Base-by-base conservation (phyloP, 768 basidiomycete species). In the Naganishia randhawae region DNA sequence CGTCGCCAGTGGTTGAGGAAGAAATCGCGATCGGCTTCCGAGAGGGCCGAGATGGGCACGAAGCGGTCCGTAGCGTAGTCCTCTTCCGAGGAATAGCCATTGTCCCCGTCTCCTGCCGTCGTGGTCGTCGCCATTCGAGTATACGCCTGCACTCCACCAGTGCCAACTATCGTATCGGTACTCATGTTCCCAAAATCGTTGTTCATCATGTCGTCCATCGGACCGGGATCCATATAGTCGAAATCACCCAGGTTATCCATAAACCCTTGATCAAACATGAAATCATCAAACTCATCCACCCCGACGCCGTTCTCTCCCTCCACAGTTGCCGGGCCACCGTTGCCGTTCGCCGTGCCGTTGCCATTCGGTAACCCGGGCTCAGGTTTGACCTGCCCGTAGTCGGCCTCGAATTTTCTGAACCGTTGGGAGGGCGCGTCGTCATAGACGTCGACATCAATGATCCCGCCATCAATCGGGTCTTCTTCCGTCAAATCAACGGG, bases 1-100 rank as follows among this genome's bases (percentile, higher is more conserved):
- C 57, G 57, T 61, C 57, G 37, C 57, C 57, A 61, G 25, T 61
- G 57, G 39, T 61, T 61, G 57, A 61, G 57, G 39, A 61, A 61
- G 14, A 61, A 61, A 27, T 61, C 57, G n/a, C 37, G 22, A 13
- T 61, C 57, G 2, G 33, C 57, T 41, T n/a, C 57, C 22, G 57
- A 61, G 16, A 61, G 57, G 25, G 35, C 57, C 19, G 57, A 61
- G 37, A 61, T 61, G 39, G 57, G 57, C 11, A 61, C 27, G 25
- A 61, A 61, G n/a, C 57, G 57, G 7, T 61, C 57, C 4, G 11
- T 48, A 7, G 57, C 3, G 22, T 61, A 35, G 57, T 61, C 57
- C 3, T 61, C 57, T 22, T 61, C 57, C 39, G 57, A 61, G n/a
- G 37, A 37, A n/a, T 39, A 19, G 16, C 39, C 33, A 10, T 37